phyloP scores from a whole-genome alignment of 345 rosid genomes.

The Litchi chinensis region DNA sequence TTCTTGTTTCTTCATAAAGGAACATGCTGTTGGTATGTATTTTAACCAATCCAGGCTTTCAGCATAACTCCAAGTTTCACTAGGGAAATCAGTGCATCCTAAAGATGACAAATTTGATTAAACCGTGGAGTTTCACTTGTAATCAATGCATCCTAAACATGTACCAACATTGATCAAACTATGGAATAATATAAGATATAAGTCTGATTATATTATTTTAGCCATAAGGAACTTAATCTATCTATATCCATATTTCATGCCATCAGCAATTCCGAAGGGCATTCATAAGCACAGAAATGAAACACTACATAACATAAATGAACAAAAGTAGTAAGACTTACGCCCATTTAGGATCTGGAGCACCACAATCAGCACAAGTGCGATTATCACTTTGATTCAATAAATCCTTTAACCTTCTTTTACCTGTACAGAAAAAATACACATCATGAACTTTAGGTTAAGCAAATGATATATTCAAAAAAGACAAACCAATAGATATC shows the following conservation, averaged over 20 bases:
- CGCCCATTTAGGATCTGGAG: conserved; percentile 99
- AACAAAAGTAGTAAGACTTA: conserved; percentile 43
- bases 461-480: background rate
- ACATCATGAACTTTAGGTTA: background rate
- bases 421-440: conserved; percentile 47
- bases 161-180: background rate
- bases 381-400: conserved; percentile 80
- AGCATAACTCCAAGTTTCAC: background rate
- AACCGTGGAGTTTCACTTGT: too few species aligned
- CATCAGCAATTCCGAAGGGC: background rate
- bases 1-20: background rate
- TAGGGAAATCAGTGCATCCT: background rate
- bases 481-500: background rate
- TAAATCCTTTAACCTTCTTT: conserved; percentile 71
- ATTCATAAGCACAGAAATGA: background rate
- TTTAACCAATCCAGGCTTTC: background rate
- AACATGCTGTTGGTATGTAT: background rate
- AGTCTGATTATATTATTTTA: background rate
- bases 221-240: background rate
- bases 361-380: conserved; percentile 90
- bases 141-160: too few species aligned
- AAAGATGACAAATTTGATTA: background rate
- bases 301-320: background rate
- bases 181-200: background rate
- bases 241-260: background rate